These are phyloP conservation scores for Thermothielavioides terrestris DNA, from an alignment of 495 filamentous ascomycete species.

Conservation along the genomic window DNA sequence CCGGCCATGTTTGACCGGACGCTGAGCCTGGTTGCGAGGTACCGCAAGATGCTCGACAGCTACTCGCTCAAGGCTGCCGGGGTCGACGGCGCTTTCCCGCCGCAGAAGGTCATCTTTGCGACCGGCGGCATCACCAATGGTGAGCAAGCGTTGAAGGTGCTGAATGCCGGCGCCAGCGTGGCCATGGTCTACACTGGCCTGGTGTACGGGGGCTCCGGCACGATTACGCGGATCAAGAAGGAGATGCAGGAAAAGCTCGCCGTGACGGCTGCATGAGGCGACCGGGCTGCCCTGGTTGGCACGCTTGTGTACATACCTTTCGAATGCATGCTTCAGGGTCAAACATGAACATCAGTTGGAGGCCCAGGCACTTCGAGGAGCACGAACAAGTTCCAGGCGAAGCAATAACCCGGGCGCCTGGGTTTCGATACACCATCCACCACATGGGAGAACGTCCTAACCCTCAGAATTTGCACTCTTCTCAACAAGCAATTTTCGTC, in stretches of 20 bases:
- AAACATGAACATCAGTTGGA: no score
- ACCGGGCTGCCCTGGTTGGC: neutral
- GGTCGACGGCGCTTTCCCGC: constrained; percentile 16
- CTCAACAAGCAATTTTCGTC: no score
- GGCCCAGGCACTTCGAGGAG: no score
- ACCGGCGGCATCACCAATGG: constrained; percentile 85
- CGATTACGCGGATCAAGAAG: constrained; percentile 74
- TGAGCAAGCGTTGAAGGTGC: constrained; percentile 63
- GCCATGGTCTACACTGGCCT: constrained; percentile 77
- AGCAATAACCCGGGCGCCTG: no score
- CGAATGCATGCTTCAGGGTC: no score
- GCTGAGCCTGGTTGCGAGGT: constrained; percentile 63
- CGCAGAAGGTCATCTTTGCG: constrained; percentile 80
- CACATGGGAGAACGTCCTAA: no score
- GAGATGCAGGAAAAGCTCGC: constrained; percentile 58
- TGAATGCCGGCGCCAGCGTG: constrained; percentile 79
- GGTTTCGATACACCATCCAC: no score
- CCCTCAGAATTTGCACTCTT: no score
- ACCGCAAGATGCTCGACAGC: constrained; percentile 63
- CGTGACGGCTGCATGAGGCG: constrained; percentile 1
- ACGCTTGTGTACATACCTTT: neutral
- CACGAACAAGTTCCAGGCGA: no score
- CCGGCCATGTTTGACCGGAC: constrained; percentile 78
- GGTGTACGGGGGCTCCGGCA: constrained; percentile 79
- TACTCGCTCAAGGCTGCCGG: constrained; percentile 23